Percentiles rank a stretch among this genome's conserved stretches.
Evolutionary conservation across 768 basidiomycete genomes (phyloP).

Genomic region (Amanita subjunquillea): DNA sequence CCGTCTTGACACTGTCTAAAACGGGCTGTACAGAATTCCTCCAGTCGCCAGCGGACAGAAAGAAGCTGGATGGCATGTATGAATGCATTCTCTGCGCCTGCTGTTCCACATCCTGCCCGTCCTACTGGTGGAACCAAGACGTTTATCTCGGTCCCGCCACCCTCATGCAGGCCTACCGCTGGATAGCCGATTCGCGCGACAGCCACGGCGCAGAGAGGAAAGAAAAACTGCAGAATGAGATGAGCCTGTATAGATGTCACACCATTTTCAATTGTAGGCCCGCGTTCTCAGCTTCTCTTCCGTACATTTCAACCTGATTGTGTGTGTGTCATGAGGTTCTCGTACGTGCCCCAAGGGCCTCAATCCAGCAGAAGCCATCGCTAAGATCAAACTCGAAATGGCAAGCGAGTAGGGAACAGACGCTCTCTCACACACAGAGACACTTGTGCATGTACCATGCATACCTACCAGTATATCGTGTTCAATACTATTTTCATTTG

Average conservation of each 20-base stretch:
- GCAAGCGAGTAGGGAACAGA: conserved; percentile 46
- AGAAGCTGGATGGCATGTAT: conserved; percentile 95
- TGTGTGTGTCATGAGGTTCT: conserved; percentile 37
- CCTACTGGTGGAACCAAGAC: conserved; percentile 99
- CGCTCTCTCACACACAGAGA: too few relatives aligned
- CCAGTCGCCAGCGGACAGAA: conserved; percentile 85
- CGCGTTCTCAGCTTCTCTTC: conserved; percentile 2
- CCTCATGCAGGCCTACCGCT: conserved; percentile 92
- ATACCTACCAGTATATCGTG: too few relatives aligned
- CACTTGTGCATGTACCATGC: too few relatives aligned
- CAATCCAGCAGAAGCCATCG: conserved; percentile 87
- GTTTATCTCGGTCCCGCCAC: conserved; percentile 97
- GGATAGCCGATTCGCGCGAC: conserved; percentile 97
- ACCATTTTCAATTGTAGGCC: conserved; percentile 91
- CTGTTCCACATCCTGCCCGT: conserved; percentile 96
- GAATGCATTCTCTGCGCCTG: conserved; percentile 97
- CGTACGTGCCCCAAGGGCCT: conserved; percentile 97
- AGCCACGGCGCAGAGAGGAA: conserved; percentile 68
- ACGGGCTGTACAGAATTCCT: conserved; percentile 48
- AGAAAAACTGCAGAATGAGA: conserved; percentile 89
- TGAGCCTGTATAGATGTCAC: conserved; percentile 96
- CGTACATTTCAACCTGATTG: not conserved
- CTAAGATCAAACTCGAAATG: conserved; percentile 87
- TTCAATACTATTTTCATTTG: too few relatives aligned
- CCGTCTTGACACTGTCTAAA: not conserved